phyloP scores from a whole-genome alignment of 768 basidiomycete genomes.

The Phanerochaete carnosa region DNA sequence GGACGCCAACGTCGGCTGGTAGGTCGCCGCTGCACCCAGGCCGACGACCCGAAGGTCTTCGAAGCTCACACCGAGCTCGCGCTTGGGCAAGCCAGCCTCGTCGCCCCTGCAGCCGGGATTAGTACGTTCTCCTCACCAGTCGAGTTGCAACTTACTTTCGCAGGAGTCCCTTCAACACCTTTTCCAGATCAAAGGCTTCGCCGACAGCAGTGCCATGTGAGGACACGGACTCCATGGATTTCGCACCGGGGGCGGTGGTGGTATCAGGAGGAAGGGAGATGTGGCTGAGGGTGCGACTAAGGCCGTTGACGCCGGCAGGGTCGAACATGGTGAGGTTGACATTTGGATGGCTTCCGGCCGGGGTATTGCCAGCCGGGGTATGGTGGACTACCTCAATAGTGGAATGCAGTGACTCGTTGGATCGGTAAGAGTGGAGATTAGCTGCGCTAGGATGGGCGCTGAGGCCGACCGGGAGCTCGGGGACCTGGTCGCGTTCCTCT shows the following conservation, averaged over 20 bases:
- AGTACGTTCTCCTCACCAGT: neutral
- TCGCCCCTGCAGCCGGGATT: neutral
- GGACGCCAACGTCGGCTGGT: conserved; percentile 62
- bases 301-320: conserved; percentile 42
- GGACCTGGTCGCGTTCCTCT: conserved; percentile 8
- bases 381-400: neutral
- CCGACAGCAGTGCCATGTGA: conserved; percentile 16
- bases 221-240: conserved; percentile 7
- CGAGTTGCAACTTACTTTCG: conserved; percentile 13
- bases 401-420: neutral
- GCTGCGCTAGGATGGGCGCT: neutral
- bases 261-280: conserved; percentile 8
- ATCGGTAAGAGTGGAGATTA: neutral
- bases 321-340: conserved; percentile 53
- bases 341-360: conserved; percentile 4
- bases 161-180: conserved; percentile 20
- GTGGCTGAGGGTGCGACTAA: conserved; percentile 35
- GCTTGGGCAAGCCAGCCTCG: conserved; percentile 33
- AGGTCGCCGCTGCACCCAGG: conserved; percentile 50
- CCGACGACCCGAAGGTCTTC: conserved; percentile 58
- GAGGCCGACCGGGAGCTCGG: conserved; percentile 10
- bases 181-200: conserved; percentile 28
- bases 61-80: conserved; percentile 62
- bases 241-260: neutral
- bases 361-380: neutral